A percentile compares a stretch with the other conserved stretches of the same genome.
Evolutionary conservation across 306 rosid genomes (phyloP).

Genomic region (Vigna trinervia): DNA sequence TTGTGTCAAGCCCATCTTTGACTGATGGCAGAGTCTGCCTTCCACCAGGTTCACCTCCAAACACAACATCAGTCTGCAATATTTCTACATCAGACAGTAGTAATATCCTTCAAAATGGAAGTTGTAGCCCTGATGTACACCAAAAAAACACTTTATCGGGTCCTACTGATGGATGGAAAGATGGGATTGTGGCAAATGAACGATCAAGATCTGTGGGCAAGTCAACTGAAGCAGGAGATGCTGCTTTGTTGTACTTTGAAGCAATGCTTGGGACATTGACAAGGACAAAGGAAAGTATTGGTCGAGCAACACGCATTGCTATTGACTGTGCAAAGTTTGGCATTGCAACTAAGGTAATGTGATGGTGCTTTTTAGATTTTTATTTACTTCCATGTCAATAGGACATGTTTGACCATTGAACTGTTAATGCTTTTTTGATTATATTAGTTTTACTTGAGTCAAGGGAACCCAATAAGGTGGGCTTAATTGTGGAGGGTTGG

Average conservation of each 20-base stretch:
- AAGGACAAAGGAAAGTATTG: slow-evolving; percentile 95
- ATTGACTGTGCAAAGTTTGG: slow-evolving; percentile 96
- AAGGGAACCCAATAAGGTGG: not conserved
- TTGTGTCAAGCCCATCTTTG: slow-evolving; percentile 66
- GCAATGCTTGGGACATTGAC: slow-evolving; percentile 82
- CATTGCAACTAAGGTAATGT: slow-evolving; percentile 76
- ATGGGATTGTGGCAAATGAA: slow-evolving; percentile 56
- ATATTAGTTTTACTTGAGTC: not conserved
- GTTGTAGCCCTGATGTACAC: slow-evolving; percentile 86
- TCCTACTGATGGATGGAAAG: slow-evolving; percentile 59
- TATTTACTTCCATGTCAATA: slow-evolving; percentile 4
- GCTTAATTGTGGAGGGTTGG: not conserved
- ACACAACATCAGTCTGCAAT: slow-evolving; percentile 58
- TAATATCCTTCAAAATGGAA: slow-evolving; percentile 72
- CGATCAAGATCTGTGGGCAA: slow-evolving; percentile 59
- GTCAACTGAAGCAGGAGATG: slow-evolving; percentile 68
- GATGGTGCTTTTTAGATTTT: slow-evolving; percentile 15
- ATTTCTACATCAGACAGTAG: slow-evolving; percentile 80
- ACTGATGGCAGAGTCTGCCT: slow-evolving; percentile 65
- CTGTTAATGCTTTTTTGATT: not conserved
- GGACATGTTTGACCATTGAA: slow-evolving; percentile 21
- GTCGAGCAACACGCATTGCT: slow-evolving; percentile 91
- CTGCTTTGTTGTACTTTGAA: slow-evolving; percentile 86
- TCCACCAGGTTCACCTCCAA: slow-evolving; percentile 70
- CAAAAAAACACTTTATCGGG: slow-evolving; percentile 58